Base-by-base conservation (phyloP, 2,329 filamentous ascomycete genomes). In the Fusarium pininemorale region DNA sequence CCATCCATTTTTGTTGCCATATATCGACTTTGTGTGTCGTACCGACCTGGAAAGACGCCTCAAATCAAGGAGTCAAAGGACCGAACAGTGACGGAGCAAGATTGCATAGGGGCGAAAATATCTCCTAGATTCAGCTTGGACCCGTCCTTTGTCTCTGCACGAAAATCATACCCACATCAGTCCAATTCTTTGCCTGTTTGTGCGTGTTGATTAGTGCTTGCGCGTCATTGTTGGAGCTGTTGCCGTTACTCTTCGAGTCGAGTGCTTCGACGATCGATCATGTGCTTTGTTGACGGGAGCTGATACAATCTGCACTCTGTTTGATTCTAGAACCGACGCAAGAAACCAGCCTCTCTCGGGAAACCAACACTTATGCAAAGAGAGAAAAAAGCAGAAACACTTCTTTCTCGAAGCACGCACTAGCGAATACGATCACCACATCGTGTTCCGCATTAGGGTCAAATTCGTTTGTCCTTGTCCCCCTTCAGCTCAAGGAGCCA, bases 401-500 rank as follows among this genome's bases (percentile, higher is more conserved):
- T 62, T 56, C 16, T 38, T 58, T 63, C 47, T 66, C 55, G 35
- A 61, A 71, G 59, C 60, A 42, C 26, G 50, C 63, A 63, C 74
- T 77, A 77, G 69, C 75, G 69, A 79, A 76, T 76, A 75, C 74
- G 75, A 77, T 76, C 69, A 66, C 63, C 66, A 32, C 55, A 61
- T 67, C 62, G 66, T 61, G 60, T 48, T 69, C 68, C 68, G 66
- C 56, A 70, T 74, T 47, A 56, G 64, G 66, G 38, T 44, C 68
- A 73, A 44, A 66, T 68, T 72, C 68, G 42, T 66, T 44, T 63
- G 63, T 60, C 58, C 67, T 62, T 62, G 61, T 42, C 41, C 37
- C 63, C 55, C 41, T 50, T 51, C 48, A 35, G 30, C 42, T 48
- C 32, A 56, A 39, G 47, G 66, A 42, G 53, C 65, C 66, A 67